These are phyloP conservation scores for Mycosarcoma maydis DNA, from an alignment of 1,284 basidiomycete genomes.

Conservation along the genomic window DNA sequence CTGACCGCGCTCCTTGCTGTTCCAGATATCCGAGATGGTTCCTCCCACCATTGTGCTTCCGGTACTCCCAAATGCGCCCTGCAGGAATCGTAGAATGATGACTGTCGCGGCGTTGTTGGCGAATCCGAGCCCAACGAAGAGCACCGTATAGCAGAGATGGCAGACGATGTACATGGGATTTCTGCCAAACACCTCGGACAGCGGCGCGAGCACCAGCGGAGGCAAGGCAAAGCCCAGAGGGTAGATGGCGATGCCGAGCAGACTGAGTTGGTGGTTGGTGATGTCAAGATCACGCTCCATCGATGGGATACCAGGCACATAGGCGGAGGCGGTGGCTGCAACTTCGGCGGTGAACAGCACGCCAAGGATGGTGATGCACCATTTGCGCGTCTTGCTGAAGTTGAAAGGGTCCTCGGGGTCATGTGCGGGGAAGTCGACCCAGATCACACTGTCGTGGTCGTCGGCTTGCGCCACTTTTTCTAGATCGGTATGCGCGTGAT, in stretches of 20 bases:
- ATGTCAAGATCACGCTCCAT: conserved; percentile 77
- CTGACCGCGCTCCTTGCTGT: conserved; percentile 69
- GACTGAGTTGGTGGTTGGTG: conserved; percentile 73
- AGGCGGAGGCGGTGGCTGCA: conserved; percentile 71
- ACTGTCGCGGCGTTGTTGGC: conserved; percentile 77
- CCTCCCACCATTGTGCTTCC: conserved; percentile 81
- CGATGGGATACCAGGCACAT: conserved; percentile 72
- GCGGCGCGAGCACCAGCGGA: conserved; percentile 74
- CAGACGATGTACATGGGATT: conserved; percentile 76
- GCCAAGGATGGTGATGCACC: conserved; percentile 73
- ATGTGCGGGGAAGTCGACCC: conserved; percentile 72
- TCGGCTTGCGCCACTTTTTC: conserved; percentile 29
- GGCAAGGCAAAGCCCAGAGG: conserved; percentile 76
- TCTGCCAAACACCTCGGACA: conserved; percentile 81
- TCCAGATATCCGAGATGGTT: conserved; percentile 71
- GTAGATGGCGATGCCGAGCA: conserved; percentile 71
- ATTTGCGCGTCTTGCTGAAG: conserved; percentile 72
- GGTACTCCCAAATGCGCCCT: conserved; percentile 74
- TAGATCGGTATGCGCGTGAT: conserved; percentile 8
- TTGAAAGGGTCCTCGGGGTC: conserved; percentile 73
- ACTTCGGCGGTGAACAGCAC: conserved; percentile 71
- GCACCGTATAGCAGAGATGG: conserved; percentile 70
- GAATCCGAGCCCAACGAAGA: conserved; percentile 52
- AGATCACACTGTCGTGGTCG: conserved; percentile 58
- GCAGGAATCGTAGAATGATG: conserved; percentile 75